A percentile compares a stretch with the other conserved stretches of the same genome.
Conservation (phyloP, 129 eudicot species). For the Artemisia annua region DNA sequence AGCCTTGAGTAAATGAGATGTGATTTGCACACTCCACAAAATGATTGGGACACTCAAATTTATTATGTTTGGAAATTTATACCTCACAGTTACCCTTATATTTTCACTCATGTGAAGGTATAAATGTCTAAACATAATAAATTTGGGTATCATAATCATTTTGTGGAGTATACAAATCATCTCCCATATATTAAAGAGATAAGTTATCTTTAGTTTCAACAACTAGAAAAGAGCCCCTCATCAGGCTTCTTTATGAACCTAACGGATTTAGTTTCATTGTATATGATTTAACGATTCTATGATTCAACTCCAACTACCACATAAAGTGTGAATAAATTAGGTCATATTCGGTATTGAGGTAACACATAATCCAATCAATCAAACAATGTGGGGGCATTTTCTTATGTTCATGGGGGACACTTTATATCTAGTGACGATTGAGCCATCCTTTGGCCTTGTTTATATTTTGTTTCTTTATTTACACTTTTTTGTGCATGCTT, state of each 20-base stretch:
- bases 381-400: not conserved
- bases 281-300: not conserved
- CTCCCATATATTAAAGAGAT: too few species aligned
- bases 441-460: not conserved
- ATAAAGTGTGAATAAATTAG: not conserved
- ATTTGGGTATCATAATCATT: too few species aligned
- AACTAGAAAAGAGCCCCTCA: too few species aligned
- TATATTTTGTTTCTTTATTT: not conserved
- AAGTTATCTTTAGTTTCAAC: too few species aligned
- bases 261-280: not conserved
- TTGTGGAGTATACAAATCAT: too few species aligned
- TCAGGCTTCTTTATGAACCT: not conserved
- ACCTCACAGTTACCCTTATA: too few species aligned
- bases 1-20: too few species aligned
- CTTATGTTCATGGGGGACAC: not conserved
- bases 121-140: too few species aligned
- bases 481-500: not conserved
- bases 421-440: not conserved
- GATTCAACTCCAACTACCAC: not conserved
- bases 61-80: too few species aligned
- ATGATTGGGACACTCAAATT: too few species aligned
- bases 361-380: not conserved
- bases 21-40: too few species aligned
- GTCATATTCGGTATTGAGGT: conserved; percentile 1
- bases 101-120: too few species aligned